Evolutionary conservation across 2,329 filamentous ascomycete genomes (phyloP), one percentile per base, ranked within the genome.

Genomic region (Paracoccidioides lutzii): DNA sequence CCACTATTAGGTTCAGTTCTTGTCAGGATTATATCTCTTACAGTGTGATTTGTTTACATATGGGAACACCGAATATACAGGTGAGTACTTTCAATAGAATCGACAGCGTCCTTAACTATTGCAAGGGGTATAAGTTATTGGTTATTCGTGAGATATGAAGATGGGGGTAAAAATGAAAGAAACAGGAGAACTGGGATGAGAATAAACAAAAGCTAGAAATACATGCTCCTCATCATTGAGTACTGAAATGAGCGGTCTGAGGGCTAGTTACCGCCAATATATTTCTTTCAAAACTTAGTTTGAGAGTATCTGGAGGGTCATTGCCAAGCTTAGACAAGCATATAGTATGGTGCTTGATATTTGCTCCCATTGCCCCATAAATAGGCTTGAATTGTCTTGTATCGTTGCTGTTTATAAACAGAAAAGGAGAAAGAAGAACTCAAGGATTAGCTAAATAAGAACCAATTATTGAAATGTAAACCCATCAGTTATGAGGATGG

Each of bases 401-500:
- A 35, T 12, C 32, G 12, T 22, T 14, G 15, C 33, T 38, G 6
- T 5, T 38, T 50, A n/a, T 50, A 42, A 10, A 15, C 5, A 4
- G 10, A 38, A 49, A 38, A 22, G 5, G 33, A 50, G 46, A 22
- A 28, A 38, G 6, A 12, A 37, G 3, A 4, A 9, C 22, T 3
- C 4, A 41, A 37, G 41, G 1, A 42, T 40, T 30, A 33, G 30
- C 10, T 10, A 44, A 43, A 37, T 9, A 8, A 7, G 35, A 53
- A 10, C n/a, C 9, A 53, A 38, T 7, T n/a, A 4, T 9, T 35
- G 22, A 46, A 42, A 43, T 33, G 14, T 48, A 15, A 10, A n/a
- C 35, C 12, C 22, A 35, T 3, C 28, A 41, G n/a, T 65, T 60
- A 69, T 55, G 63, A 59, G 42, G 68, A 67, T 8, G 69, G 67